phyloP scores from a whole-genome alignment of 2,329 filamentous ascomycete species.

The Boeremia exigua region DNA sequence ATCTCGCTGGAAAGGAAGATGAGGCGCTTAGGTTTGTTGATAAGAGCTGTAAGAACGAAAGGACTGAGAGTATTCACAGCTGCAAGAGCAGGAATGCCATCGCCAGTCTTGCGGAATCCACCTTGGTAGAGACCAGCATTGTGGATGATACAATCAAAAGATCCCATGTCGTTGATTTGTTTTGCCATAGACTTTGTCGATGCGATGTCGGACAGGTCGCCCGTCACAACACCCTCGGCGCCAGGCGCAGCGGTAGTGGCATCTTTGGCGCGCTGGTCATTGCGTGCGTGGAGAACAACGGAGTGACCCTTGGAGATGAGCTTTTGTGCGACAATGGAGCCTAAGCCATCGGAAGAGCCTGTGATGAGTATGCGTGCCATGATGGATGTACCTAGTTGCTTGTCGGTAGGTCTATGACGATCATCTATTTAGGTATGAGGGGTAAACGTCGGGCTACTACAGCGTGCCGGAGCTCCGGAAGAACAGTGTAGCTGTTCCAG shows the following conservation, averaged over 20 bases:
- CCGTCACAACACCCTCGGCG: constrained; percentile 59
- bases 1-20: constrained; percentile 61
- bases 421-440: no score
- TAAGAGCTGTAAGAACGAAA: constrained; percentile 61
- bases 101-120: constrained; percentile 51
- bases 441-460: no score
- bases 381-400: neutral
- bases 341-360: constrained; percentile 64
- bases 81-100: constrained; percentile 58
- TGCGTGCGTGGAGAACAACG: constrained; percentile 64
- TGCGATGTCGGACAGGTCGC: constrained; percentile 59
- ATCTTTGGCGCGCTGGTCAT: constrained; percentile 59
- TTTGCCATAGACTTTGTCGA: constrained; percentile 60
- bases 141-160: constrained; percentile 64
- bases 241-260: constrained; percentile 57
- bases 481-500: no score
- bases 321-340: constrained; percentile 57
- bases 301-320: constrained; percentile 60
- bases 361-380: constrained; percentile 62
- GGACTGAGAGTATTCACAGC: constrained; percentile 65
- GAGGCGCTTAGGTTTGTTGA: constrained; percentile 57
- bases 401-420: no score
- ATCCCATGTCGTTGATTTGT: constrained; percentile 57
- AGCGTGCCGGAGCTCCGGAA: no score
- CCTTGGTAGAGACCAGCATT: constrained; percentile 62